phyloP scores from a whole-genome alignment of 2,329 filamentous ascomycete genomes.

The Malbranchea zuffiana region DNA sequence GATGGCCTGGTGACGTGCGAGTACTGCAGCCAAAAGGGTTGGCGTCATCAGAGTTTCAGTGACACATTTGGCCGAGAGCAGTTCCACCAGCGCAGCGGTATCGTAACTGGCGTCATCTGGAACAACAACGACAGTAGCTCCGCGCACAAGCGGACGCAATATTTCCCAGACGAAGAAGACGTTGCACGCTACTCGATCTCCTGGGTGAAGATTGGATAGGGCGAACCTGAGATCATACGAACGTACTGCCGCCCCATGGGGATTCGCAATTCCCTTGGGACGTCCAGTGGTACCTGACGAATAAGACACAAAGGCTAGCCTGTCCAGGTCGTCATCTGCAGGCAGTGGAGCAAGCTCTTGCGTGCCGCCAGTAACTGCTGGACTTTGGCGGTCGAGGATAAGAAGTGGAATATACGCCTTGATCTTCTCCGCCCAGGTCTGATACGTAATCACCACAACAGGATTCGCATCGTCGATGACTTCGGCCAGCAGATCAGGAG shows the following conservation, averaged over 20 bases:
- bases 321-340: conserved; percentile 58
- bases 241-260: conserved; percentile 59
- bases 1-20: conserved; percentile 58
- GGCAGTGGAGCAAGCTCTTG: conserved; percentile 41
- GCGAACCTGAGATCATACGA: conserved; percentile 65
- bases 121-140: conserved; percentile 63
- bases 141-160: conserved; percentile 61
- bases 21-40: conserved; percentile 62
- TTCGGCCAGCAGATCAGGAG: conserved; percentile 60
- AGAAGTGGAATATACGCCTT: conserved; percentile 52
- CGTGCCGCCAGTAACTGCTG: background rate
- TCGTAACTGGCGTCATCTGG: conserved; percentile 71
- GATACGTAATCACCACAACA: conserved; percentile 58
- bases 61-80: conserved; percentile 54
- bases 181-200: conserved; percentile 75
- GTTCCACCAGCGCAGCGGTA: conserved; percentile 59
- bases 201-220: conserved; percentile 56
- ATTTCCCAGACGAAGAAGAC: conserved; percentile 86
- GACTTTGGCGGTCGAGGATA: conserved; percentile 45
- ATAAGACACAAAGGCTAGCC: conserved; percentile 69
- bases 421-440: conserved; percentile 54
- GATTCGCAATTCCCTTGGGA: conserved; percentile 74
- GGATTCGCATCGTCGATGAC: conserved; percentile 67
- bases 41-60: conserved; percentile 79
- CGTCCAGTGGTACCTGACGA: conserved; percentile 67